Base-by-base conservation (phyloP, 2,329 filamentous ascomycete species). In the Verticillium albo-atrum region DNA sequence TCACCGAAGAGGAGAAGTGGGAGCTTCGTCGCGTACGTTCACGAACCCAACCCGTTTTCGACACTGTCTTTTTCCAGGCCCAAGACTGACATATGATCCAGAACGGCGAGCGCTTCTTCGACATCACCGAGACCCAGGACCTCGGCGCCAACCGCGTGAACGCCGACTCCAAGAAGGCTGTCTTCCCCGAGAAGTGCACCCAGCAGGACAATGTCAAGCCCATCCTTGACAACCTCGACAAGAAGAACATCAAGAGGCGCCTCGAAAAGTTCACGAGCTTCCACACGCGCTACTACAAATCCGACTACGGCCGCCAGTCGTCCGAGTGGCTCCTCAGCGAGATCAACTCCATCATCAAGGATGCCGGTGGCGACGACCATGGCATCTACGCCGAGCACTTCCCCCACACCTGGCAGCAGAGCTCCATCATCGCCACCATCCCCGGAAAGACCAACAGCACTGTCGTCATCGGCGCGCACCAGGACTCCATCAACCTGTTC, bases 1-100 rank as follows among this genome's bases (percentile, higher is more conserved):
- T 97, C 32, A 96, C 91, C 0, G 94, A 98, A 69, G 91, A 97
- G 35, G 88, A 97, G 78, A 99, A 98, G 77, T 97, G 94, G 92
- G 87, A 89, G 74, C 78, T 98, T 64, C 88, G 90, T 70, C 83
- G 92, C 66, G 92, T 96, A 82, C 60, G 85, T 76, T 14, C 51
- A 5, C 14, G 30, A n/a, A n/a, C 17, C 5, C 14, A 12, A 15
- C 34, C 14, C n/a, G n/a, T n/a, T n/a, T n/a, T 15, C 37, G 3
- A 25, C 6, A 6, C 50, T 54, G 6, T 9, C 37, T 23, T n/a
- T n/a, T n/a, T n/a, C 3, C 17, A 14, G 2, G 27, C n/a, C 12
- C 47, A 25, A 25, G 17, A 14, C 53, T 58, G 35, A 60, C 52
- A 4, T 28, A 4, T 6, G 3, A 2, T n/a, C 42, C 67, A 96